A percentile compares a stretch with the other conserved stretches of the same genome.
These are phyloP conservation scores for Salvia hispanica DNA, from an alignment of 257 asterid genomes.

Conservation along the genomic window DNA sequence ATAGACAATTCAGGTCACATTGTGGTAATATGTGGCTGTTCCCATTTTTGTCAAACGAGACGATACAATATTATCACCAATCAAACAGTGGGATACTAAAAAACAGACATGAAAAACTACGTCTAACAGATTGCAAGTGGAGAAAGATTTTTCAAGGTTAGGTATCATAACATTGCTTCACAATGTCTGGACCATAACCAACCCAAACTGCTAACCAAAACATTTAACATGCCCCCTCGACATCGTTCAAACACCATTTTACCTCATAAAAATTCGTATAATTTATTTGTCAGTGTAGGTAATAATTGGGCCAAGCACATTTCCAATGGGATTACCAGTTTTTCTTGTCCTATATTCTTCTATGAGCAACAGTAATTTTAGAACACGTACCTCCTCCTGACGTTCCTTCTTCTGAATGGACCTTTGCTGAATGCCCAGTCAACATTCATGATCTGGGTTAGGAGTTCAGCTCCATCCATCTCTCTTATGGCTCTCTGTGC, in stretches of 20 bases:
- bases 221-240: background rate
- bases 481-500: constrained; percentile 75
- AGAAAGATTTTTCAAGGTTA: background rate
- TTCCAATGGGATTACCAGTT: background rate
- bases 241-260: background rate
- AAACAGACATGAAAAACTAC: background rate
- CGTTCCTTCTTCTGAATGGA: constrained; percentile 80
- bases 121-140: background rate
- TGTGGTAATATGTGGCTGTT: too few relatives aligned
- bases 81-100: background rate
- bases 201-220: background rate
- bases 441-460: constrained; percentile 64
- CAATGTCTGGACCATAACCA: background rate
- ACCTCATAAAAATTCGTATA: background rate
- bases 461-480: constrained; percentile 73
- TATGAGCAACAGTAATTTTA: background rate
- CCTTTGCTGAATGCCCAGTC: constrained; percentile 99
- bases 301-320: background rate
- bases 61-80: background rate
- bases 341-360: constrained; percentile 19
- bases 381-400: constrained; percentile 66
- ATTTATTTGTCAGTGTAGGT: background rate
- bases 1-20: background rate
- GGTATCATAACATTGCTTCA: background rate
- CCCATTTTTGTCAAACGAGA: background rate